Conservation (phyloP, 257 asterid species). For the Solanum sitiens region DNA sequence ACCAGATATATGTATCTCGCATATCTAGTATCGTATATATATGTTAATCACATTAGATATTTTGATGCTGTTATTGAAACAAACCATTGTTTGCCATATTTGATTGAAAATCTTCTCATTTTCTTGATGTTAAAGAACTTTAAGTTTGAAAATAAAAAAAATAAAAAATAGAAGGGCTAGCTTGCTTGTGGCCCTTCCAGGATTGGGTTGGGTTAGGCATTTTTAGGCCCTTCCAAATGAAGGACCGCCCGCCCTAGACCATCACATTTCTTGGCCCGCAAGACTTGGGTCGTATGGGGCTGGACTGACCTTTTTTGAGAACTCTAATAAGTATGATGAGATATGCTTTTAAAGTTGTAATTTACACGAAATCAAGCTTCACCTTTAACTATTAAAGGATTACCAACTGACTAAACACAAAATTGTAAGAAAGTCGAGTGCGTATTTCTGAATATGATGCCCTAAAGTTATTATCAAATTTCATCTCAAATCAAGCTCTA, state of each 20-base stretch:
- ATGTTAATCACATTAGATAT: background rate
- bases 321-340: background rate
- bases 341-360: background rate
- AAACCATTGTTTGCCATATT: no score
- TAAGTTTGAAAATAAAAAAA: no score
- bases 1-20: no score
- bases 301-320: background rate
- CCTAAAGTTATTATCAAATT: fast-evolving
- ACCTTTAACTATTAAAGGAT: background rate
- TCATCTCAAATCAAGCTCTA: background rate
- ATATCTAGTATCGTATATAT: no score
- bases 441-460: background rate
- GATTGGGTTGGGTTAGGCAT: background rate
- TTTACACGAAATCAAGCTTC: background rate
- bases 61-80: background rate
- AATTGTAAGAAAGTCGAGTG: background rate
- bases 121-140: no score
- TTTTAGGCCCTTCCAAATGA: no score
- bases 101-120: background rate
- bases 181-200: background rate
- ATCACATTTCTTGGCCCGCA: no score
- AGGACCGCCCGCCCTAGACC: background rate
- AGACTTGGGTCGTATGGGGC: background rate
- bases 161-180: no score
- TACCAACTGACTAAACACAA: background rate